Percentiles rank a stretch among this genome's conserved stretches.
These are phyloP conservation scores for Martiniozyma abietophila DNA, from an alignment of 805 yeast genomes.

Conservation along the genomic window DNA sequence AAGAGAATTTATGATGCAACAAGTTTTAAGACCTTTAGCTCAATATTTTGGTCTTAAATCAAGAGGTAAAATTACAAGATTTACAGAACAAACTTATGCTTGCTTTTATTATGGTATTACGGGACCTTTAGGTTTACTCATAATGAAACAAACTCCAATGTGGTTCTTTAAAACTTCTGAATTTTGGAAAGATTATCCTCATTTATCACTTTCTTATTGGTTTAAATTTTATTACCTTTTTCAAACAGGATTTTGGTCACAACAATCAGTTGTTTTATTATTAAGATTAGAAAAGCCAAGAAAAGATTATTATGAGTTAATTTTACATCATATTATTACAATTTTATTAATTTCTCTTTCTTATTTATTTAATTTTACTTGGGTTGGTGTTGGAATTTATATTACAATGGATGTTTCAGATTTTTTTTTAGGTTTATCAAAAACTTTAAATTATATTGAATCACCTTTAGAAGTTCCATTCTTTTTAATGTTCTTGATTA, in stretches of 20 bases:
- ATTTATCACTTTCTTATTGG: conserved; percentile 54
- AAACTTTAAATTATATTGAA: conserved; percentile 79
- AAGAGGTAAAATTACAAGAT: conserved; percentile 59
- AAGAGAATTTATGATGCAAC: conserved; percentile 87
- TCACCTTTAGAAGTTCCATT: conserved; percentile 54
- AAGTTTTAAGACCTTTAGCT: conserved; percentile 68
- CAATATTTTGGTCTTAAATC: conserved; percentile 37
- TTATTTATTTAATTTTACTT: conserved; percentile 90
- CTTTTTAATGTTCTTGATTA: conserved; percentile 54
- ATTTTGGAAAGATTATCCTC: conserved; percentile 79
- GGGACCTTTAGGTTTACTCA: conserved; percentile 83
- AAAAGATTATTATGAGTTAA: conserved; percentile 84
- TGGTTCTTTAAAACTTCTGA: conserved; percentile 86
- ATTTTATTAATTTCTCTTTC: conserved; percentile 78
- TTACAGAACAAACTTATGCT: conserved; percentile 89
- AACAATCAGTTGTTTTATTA: conserved; percentile 76
- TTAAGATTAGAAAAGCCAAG: conserved; percentile 91
- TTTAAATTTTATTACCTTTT: conserved; percentile 79
- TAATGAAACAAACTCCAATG: conserved; percentile 74
- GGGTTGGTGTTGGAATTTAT: conserved; percentile 88
- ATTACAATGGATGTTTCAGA: conserved; percentile 96
- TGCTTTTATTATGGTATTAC: conserved; percentile 69
- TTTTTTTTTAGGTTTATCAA: conserved; percentile 74
- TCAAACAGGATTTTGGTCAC: conserved; percentile 97
- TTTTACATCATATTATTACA: conserved; percentile 89